These are phyloP conservation scores for Quercus tomentella DNA, from an alignment of 331 rosid species.

Conservation along the genomic window DNA sequence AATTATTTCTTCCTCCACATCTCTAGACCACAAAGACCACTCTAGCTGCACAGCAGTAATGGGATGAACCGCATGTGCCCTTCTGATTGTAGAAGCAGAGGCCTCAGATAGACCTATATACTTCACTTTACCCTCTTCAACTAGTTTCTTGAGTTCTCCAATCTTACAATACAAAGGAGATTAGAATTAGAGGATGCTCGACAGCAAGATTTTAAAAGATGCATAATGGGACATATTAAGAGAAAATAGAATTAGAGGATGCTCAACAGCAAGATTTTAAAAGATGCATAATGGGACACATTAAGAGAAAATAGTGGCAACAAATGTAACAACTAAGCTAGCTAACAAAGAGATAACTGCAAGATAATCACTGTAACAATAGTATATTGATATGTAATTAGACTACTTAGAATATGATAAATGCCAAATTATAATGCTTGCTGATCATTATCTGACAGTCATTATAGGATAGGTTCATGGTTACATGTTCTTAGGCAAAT, in stretches of 20 bases:
- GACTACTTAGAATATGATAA: not conserved
- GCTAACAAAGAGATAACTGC: no score
- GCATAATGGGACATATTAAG: no score
- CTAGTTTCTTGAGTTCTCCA: constrained; percentile 66
- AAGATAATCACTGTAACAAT: no score
- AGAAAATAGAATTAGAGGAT: not conserved
- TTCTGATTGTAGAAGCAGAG: constrained; percentile 60
- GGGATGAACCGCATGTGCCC: constrained; percentile 72
- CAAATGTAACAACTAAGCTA: not conserved
- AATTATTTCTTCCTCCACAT: constrained; percentile 51
- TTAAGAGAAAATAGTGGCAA: not conserved
- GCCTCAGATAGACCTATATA: constrained; percentile 77
- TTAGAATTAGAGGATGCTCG: no score
- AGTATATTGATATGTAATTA: no score
- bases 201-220: no score
- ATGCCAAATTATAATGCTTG: no score
- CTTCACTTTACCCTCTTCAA: constrained; percentile 67
- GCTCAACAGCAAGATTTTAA: not conserved
- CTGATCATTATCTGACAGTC: no score
- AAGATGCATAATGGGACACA: no score
- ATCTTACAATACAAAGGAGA: constrained; percentile 21
- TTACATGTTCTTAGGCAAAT: no score
- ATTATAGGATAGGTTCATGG: not conserved
- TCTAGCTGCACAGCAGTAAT: constrained; percentile 61
- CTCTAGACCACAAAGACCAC: constrained; percentile 68